phyloP scores from a whole-genome alignment of 2,329 filamentous ascomycete species.

The Colletotrichum zoysiae region DNA sequence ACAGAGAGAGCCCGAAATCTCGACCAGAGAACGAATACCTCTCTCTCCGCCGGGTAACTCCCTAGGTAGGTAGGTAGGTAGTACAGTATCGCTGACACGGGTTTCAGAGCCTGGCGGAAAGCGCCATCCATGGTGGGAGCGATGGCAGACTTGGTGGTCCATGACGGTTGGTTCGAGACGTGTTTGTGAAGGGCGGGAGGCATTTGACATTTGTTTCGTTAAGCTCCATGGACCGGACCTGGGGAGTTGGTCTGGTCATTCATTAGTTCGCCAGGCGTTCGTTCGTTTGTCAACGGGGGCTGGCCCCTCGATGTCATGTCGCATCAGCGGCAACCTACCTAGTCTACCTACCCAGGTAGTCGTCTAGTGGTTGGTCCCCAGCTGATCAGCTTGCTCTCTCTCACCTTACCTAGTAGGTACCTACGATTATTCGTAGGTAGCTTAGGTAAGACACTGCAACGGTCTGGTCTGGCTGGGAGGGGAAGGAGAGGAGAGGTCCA shows the following conservation, averaged over 20 bases:
- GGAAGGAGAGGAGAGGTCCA: not conserved
- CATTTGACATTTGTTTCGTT: not conserved
- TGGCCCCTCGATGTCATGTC: slow-evolving; percentile 25
- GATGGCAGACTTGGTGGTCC: not conserved
- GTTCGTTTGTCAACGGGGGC: slow-evolving; percentile 9
- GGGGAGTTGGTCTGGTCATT: not conserved
- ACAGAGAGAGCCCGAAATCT: not conserved
- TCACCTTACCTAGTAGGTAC: too few species aligned
- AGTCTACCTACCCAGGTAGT: too few species aligned
- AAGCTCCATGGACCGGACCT: not conserved
- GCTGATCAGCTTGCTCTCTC: not conserved
- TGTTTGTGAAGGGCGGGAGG: not conserved
- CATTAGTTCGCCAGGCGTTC: slow-evolving; percentile 1
- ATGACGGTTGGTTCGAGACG: not conserved
- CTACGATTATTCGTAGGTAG: not conserved
- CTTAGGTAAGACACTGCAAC: not conserved
- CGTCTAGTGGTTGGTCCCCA: not conserved
- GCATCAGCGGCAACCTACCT: slow-evolving; percentile 10
- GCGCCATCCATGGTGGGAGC: not conserved
- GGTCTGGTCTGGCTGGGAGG: not conserved
- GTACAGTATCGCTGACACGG: not conserved
- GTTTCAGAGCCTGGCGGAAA: not conserved
- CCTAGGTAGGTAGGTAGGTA: too few species aligned
- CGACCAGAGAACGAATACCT: not conserved
- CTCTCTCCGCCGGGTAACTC: too few species aligned